These are phyloP conservation scores for Saccharomycopsis fermentans DNA, from an alignment of 805 yeast genomes.

Conservation along the genomic window DNA sequence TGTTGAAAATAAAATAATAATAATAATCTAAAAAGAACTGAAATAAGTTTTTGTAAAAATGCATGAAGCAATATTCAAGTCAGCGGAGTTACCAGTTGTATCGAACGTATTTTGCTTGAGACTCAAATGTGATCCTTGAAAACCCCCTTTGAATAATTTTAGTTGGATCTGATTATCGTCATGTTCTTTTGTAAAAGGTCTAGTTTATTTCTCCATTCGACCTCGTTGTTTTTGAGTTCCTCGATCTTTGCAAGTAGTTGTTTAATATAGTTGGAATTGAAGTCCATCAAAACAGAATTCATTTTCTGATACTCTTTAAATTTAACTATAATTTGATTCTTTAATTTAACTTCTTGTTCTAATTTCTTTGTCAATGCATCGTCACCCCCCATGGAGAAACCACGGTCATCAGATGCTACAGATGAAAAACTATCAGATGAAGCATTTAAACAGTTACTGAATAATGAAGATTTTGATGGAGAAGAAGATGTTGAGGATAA, in stretches of 20 bases:
- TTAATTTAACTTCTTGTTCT: background rate
- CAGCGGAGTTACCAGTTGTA: background rate
- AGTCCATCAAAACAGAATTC: constrained; percentile 9
- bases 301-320: constrained; percentile 13
- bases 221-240: constrained; percentile 9
- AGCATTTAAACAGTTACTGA: background rate
- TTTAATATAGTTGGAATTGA: constrained; percentile 9
- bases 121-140: background rate
- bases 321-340: background rate
- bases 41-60: background rate
- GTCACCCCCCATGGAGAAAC: background rate
- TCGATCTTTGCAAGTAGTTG: constrained; percentile 11
- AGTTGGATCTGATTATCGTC: constrained; percentile 5
- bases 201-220: constrained; percentile 6
- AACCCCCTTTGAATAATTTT: background rate
- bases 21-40: background rate
- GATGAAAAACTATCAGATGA: constrained; percentile 1
- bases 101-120: no score
- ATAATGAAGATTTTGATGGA: background rate
- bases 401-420: background rate
- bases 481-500: background rate
- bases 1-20: background rate
- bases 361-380: background rate
- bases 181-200: constrained; percentile 16
- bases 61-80: background rate